These are phyloP conservation scores for Clonostachys rhizophaga DNA, from an alignment of 2,329 filamentous ascomycete genomes.

Conservation along the genomic window DNA sequence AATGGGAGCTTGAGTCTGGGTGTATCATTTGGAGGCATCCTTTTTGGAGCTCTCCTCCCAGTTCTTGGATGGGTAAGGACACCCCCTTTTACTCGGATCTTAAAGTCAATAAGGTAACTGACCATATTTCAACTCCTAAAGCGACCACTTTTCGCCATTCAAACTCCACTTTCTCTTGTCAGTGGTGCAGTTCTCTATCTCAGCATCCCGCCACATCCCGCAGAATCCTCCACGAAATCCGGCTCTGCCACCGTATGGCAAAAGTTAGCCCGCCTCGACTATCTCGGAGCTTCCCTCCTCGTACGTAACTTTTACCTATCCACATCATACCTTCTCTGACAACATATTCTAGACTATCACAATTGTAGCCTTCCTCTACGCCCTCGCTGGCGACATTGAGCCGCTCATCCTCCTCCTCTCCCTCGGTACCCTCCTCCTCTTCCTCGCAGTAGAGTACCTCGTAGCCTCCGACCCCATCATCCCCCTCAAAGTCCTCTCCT, in stretches of 20 bases:
- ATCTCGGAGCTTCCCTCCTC: slow-evolving; percentile 64
- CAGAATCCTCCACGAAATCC: not conserved
- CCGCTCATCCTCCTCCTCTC: slow-evolving; percentile 57
- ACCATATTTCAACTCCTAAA: slow-evolving; percentile 16
- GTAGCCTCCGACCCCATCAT: slow-evolving; percentile 68
- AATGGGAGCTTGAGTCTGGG: slow-evolving; percentile 71
- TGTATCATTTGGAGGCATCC: slow-evolving; percentile 65
- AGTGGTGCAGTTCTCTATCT: slow-evolving; percentile 60
- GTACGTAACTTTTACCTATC: slow-evolving; percentile 28
- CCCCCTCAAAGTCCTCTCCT: slow-evolving; percentile 64
- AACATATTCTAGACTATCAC: slow-evolving; percentile 44
- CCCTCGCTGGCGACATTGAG: slow-evolving; percentile 61
- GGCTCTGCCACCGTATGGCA: slow-evolving; percentile 24
- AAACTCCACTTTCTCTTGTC: slow-evolving; percentile 59
- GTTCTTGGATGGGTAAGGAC: slow-evolving; percentile 63
- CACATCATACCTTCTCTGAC: slow-evolving; percentile 2
- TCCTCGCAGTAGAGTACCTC: slow-evolving; percentile 59
- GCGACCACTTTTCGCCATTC: slow-evolving; percentile 70
- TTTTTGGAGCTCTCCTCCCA: slow-evolving; percentile 61
- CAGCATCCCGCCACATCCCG: slow-evolving; percentile 47
- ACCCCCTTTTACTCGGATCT: not conserved
- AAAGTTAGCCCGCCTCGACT: slow-evolving; percentile 67
- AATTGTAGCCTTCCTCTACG: slow-evolving; percentile 68
- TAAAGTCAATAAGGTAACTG: slow-evolving; percentile 1
- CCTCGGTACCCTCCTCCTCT: slow-evolving; percentile 39